A percentile compares a stretch with the other conserved stretches of the same genome.
Conservation (phyloP, 768 basidiomycete genomes). For the Suillus plorans region DNA sequence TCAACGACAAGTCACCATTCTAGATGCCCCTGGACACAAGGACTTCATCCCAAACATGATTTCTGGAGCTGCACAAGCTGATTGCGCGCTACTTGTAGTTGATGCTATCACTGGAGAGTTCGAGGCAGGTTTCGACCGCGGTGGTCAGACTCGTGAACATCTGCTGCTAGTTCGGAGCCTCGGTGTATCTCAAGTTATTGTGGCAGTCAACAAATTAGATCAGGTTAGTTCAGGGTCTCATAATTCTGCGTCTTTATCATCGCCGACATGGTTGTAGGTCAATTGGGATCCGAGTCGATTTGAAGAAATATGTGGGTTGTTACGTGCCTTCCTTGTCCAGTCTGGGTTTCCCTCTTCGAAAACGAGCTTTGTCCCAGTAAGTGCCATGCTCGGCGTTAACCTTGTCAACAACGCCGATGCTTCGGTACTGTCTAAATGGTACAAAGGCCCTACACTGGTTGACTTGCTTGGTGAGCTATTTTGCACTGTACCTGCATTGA, state of each 20-base stretch:
- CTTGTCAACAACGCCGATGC: conserved; percentile 54
- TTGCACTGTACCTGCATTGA: not conserved
- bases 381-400: conserved; percentile 89
- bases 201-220: conserved; percentile 95
- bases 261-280: conserved; percentile 53
- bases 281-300: conserved; percentile 82
- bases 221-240: conserved; percentile 48
- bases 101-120: conserved; percentile 91
- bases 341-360: conserved; percentile 83
- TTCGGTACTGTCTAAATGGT: conserved; percentile 65
- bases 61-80: conserved; percentile 95
- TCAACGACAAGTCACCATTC: conserved; percentile 81
- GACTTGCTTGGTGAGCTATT: conserved; percentile 67
- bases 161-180: conserved; percentile 87
- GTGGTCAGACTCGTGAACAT: conserved; percentile 96
- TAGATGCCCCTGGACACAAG: conserved; percentile 96
- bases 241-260: not conserved
- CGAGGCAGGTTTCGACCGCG: conserved; percentile 91
- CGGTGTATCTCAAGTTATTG: conserved; percentile 87
- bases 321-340: conserved; percentile 82
- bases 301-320: conserved; percentile 72
- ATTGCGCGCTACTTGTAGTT: conserved; percentile 90
- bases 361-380: conserved; percentile 84
- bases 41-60: conserved; percentile 99
- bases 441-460: conserved; percentile 80